Conservation (phyloP, 2,329 filamentous ascomycete genomes). For the Aspergillus versicolor region DNA sequence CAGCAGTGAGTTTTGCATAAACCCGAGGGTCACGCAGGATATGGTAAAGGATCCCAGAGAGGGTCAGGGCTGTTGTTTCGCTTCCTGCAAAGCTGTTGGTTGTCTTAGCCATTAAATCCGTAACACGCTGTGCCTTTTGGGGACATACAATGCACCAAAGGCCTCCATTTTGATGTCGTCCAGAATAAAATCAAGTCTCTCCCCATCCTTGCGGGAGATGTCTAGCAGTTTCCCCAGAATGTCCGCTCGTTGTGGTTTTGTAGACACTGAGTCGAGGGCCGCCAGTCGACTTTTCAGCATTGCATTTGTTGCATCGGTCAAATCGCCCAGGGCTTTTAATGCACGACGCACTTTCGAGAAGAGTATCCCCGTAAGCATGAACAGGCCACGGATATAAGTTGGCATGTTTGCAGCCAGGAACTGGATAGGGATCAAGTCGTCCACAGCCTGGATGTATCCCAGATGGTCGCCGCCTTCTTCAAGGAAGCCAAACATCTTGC, state of each 20-base stretch:
- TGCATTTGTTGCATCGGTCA: constrained; percentile 25
- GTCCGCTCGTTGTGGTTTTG: constrained; percentile 22
- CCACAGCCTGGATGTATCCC: constrained; percentile 37
- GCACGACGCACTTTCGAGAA: constrained; percentile 24
- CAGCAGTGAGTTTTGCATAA: constrained; percentile 13
- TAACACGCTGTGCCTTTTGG: too few species aligned
- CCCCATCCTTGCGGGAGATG: constrained; percentile 29
- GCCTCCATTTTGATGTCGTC: constrained; percentile 31
- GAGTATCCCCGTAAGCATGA: constrained; percentile 27
- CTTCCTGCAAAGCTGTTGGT: constrained; percentile 27
- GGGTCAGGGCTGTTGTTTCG: constrained; percentile 36
- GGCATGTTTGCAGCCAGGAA: constrained; percentile 29
- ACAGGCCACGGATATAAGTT: constrained; percentile 28
- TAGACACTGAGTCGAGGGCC: constrained; percentile 4
- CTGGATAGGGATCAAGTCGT: constrained; percentile 33
- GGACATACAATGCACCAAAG: constrained; percentile 29
- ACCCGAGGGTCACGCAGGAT: constrained; percentile 33
- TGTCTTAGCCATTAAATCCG: too few species aligned
- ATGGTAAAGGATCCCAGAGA: constrained; percentile 38
- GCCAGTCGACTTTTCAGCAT: constrained; percentile 24
- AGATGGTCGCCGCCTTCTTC: constrained; percentile 39
- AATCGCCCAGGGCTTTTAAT: constrained; percentile 26
- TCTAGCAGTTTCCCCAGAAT: constrained; percentile 30
- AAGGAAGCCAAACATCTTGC: constrained; percentile 45
- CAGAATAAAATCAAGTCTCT: constrained; percentile 29